Conservation (phyloP, 148 eudicot species). For the Amaranthus palmeri region DNA sequence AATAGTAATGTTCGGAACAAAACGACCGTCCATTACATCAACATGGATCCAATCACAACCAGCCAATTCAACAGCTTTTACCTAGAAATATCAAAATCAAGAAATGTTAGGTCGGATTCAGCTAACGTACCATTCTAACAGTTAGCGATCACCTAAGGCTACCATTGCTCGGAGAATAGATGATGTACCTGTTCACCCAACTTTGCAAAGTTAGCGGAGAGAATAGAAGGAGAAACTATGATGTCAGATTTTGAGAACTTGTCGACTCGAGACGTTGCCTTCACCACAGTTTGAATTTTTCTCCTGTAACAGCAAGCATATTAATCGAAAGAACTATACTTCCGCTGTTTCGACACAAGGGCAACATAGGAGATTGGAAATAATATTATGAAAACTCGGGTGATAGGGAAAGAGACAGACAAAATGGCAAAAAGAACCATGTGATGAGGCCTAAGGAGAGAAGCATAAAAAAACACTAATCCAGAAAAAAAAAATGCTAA, state of each 20-base stretch:
- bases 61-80: conserved; percentile 94
- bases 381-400: no score
- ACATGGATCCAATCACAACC: conserved; percentile 99
- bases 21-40: conserved; percentile 99
- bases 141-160: neutral
- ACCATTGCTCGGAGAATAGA: neutral
- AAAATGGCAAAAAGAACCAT: no score
- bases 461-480: no score
- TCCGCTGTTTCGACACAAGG: no score
- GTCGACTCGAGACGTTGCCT: conserved; percentile 87
- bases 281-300: conserved; percentile 52
- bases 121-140: neutral
- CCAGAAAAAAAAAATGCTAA: no score
- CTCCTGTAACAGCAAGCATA: conserved; percentile 40
- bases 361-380: no score
- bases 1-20: conserved; percentile 96
- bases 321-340: neutral
- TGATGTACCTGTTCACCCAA: conserved; percentile 89
- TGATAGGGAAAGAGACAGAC: no score
- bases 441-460: no score
- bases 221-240: conserved; percentile 96
- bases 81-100: conserved; percentile 40
- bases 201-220: conserved; percentile 92
- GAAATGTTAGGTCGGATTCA: conserved; percentile 1
- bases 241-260: conserved; percentile 89